These are phyloP conservation scores for Alopecurus myosuroides DNA, from an alignment of 176 grass and related monocot genomes.

Conservation along the genomic window DNA sequence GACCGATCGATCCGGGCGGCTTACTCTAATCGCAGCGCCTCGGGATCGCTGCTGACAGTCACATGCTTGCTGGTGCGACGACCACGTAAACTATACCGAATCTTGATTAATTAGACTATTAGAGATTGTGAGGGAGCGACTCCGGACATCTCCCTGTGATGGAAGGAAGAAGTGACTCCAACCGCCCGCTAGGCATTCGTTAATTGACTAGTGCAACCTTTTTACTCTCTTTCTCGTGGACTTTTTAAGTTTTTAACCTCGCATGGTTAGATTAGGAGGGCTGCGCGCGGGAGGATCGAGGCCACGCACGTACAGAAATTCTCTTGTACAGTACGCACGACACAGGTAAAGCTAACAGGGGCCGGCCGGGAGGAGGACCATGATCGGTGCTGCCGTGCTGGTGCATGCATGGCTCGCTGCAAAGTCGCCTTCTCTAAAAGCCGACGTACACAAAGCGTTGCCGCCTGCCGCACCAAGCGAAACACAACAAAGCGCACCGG, in stretches of 20 bases:
- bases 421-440: background rate
- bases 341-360: background rate
- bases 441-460: background rate
- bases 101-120: background rate
- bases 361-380: background rate
- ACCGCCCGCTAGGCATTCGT: background rate
- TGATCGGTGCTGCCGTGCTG: too few relatives aligned
- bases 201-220: background rate
- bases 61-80: constrained; percentile 59
- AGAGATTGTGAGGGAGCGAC: background rate
- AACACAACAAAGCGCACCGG: background rate
- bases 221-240: background rate
- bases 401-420: background rate
- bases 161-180: constrained; percentile 13
- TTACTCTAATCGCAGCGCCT: constrained; percentile 64
- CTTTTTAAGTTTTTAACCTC: background rate
- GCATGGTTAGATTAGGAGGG: background rate
- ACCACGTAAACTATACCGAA: background rate
- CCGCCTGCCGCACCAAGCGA: background rate
- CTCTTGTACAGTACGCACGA: background rate
- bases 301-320: background rate
- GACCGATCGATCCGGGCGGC: background rate
- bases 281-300: background rate
- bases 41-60: constrained; percentile 65
- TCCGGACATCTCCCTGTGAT: constrained; percentile 25